These are phyloP conservation scores for Leccinum longicurvipes DNA, from an alignment of 768 basidiomycete species.

Conservation along the genomic window DNA sequence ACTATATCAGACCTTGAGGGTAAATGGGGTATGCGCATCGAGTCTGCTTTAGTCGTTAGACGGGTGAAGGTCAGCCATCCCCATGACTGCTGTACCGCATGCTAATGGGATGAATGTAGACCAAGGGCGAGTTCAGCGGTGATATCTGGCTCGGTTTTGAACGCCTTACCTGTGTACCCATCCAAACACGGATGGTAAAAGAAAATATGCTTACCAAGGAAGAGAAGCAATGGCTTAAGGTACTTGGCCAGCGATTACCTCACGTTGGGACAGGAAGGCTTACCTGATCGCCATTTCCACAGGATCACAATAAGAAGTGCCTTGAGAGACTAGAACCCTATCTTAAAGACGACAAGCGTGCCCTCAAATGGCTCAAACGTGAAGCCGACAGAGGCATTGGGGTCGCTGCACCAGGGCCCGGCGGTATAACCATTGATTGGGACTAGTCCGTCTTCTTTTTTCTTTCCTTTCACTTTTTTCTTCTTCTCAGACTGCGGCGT, in stretches of 20 bases:
- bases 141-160: constrained; percentile 87
- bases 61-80: constrained; percentile 41
- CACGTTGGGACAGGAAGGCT: not conserved
- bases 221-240: constrained; percentile 85
- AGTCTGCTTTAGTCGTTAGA: constrained; percentile 78
- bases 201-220: constrained; percentile 79
- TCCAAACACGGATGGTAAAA: constrained; percentile 87
- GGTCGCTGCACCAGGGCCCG: constrained; percentile 58
- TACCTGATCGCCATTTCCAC: constrained; percentile 11
- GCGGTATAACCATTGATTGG: constrained; percentile 79
- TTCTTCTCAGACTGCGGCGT: constrained; percentile 2
- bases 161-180: constrained; percentile 90
- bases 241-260: constrained; percentile 27
- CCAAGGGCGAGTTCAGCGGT: constrained; percentile 67
- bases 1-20: constrained; percentile 60
- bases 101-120: constrained; percentile 39
- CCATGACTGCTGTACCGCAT: constrained; percentile 3
- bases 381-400: constrained; percentile 77
- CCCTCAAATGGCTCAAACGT: constrained; percentile 74
- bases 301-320: constrained; percentile 82
- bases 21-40: constrained; percentile 88
- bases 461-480: not conserved
- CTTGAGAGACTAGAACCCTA: constrained; percentile 59
- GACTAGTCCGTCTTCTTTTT: constrained; percentile 37
- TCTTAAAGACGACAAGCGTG: constrained; percentile 76